Percentiles rank a stretch among this genome's conserved stretches.
These are phyloP conservation scores for Salix purpurea DNA, from an alignment of 345 rosid species.

Conservation along the genomic window DNA sequence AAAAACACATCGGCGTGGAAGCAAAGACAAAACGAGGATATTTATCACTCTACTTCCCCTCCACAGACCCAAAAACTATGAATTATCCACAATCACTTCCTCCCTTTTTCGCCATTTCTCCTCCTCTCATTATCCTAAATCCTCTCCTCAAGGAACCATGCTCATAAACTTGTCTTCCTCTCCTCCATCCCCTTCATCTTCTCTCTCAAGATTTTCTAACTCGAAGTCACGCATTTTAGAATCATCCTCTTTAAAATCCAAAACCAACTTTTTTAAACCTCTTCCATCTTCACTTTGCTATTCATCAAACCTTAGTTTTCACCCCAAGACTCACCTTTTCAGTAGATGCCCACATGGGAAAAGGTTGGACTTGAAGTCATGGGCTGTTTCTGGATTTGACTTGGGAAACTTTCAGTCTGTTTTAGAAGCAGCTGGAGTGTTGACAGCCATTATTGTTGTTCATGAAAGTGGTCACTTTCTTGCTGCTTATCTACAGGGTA, in stretches of 20 bases:
- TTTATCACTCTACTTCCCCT: slow-evolving; percentile 33
- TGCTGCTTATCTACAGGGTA: slow-evolving; percentile 91
- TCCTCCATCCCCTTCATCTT: slow-evolving; percentile 36
- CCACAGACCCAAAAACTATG: slow-evolving; percentile 48
- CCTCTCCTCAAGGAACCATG: slow-evolving; percentile 45
- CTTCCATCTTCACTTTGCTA: slow-evolving; percentile 24
- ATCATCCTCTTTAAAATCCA: slow-evolving; percentile 37
- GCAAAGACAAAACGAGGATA: slow-evolving; percentile 20
- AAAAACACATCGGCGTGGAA: not conserved
- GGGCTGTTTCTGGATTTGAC: slow-evolving; percentile 68
- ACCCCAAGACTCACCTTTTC: slow-evolving; percentile 36
- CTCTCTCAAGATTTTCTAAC: slow-evolving; percentile 31
- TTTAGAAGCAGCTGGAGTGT: slow-evolving; percentile 70
- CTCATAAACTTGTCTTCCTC: slow-evolving; percentile 51
- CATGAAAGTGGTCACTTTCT: slow-evolving; percentile 91
- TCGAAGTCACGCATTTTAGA: slow-evolving; percentile 38
- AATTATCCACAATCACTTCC: slow-evolving; percentile 31
- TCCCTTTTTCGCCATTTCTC: slow-evolving; percentile 6
- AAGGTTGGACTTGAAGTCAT: slow-evolving; percentile 39
- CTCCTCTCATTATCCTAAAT: slow-evolving; percentile 11
- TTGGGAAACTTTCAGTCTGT: slow-evolving; percentile 63
- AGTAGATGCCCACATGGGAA: slow-evolving; percentile 27
- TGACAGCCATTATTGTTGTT: slow-evolving; percentile 82
- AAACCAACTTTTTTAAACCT: slow-evolving; percentile 49
- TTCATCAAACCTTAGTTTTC: slow-evolving; percentile 22